A percentile compares a stretch with the other conserved stretches of the same genome.
These are phyloP conservation scores for Pseudohalonectria lignicola DNA, from an alignment of 2,329 filamentous ascomycete species.

Conservation along the genomic window DNA sequence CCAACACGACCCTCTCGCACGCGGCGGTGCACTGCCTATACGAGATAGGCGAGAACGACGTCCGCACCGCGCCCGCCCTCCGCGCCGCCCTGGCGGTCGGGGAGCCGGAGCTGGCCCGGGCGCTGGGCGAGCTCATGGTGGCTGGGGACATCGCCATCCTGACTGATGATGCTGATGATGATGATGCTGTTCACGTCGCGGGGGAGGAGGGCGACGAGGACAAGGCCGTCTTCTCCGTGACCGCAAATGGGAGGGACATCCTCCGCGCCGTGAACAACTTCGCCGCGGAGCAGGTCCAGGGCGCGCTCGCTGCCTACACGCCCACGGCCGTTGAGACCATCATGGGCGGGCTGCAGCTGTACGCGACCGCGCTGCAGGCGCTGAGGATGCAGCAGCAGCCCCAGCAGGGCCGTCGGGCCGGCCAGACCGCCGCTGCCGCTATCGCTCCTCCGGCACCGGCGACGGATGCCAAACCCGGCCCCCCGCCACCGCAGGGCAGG, in stretches of 20 bases:
- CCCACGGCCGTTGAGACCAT: slow-evolving; percentile 2
- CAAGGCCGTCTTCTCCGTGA: slow-evolving; percentile 6
- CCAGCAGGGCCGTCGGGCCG: background rate
- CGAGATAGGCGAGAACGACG: slow-evolving; percentile 12
- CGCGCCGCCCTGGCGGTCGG: slow-evolving; percentile 7
- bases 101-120: background rate
- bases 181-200: background rate
- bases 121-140: background rate
- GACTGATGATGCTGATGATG: no score
- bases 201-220: slow-evolving; percentile 1
- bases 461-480: background rate
- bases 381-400: background rate
- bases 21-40: slow-evolving; percentile 13
- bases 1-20: slow-evolving; percentile 9
- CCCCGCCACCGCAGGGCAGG: background rate
- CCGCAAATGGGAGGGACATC: slow-evolving; percentile 6
- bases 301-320: slow-evolving; percentile 1
- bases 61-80: slow-evolving; percentile 7
- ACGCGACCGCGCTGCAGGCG: slow-evolving; percentile 8
- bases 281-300: background rate
- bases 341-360: slow-evolving; percentile 9
- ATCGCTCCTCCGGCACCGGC: background rate
- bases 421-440: background rate
- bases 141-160: background rate
- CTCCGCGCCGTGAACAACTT: slow-evolving; percentile 4